These are phyloP conservation scores for Alternaria tenuissima DNA, from an alignment of 2,329 filamentous ascomycete species.

Conservation along the genomic window DNA sequence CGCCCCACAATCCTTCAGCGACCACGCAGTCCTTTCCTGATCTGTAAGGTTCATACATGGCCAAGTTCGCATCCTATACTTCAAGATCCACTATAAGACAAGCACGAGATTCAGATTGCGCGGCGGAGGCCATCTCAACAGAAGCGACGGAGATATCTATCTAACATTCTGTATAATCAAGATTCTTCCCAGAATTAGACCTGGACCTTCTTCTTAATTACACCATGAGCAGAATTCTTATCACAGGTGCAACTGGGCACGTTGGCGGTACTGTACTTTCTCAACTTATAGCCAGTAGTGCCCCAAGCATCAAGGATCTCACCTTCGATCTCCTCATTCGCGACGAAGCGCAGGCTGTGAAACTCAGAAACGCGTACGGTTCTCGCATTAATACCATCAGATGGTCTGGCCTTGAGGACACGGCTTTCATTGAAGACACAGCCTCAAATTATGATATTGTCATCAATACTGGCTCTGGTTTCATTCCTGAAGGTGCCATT, in stretches of 20 bases:
- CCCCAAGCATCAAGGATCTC: conserved; percentile 14
- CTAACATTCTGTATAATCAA: background rate
- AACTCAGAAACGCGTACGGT: conserved; percentile 16
- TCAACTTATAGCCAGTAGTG: conserved; percentile 14
- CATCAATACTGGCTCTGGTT: conserved; percentile 26
- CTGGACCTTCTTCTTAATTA: background rate
- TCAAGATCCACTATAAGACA: background rate
- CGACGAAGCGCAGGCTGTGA: conserved; percentile 11
- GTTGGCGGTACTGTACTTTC: conserved; percentile 26
- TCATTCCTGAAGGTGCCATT: conserved; percentile 18
- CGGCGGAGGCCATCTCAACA: background rate
- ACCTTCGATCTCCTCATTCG: conserved; percentile 25
- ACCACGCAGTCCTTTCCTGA: background rate
- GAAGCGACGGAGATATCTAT: background rate
- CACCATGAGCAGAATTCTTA: conserved; percentile 25
- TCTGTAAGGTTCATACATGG: background rate
- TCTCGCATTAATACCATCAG: conserved; percentile 16
- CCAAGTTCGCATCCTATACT: background rate
- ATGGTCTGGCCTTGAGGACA: conserved; percentile 24
- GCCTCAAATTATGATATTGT: conserved; percentile 28
- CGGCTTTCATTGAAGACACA: conserved; percentile 15
- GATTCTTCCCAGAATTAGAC: no score
- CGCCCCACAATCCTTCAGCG: background rate
- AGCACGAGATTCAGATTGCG: background rate
- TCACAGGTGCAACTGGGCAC: conserved; percentile 26